Evolutionary conservation across 257 asterid genomes (phyloP), one percentile per base, ranked within the genome.

Genomic region (Scutellaria minor): DNA sequence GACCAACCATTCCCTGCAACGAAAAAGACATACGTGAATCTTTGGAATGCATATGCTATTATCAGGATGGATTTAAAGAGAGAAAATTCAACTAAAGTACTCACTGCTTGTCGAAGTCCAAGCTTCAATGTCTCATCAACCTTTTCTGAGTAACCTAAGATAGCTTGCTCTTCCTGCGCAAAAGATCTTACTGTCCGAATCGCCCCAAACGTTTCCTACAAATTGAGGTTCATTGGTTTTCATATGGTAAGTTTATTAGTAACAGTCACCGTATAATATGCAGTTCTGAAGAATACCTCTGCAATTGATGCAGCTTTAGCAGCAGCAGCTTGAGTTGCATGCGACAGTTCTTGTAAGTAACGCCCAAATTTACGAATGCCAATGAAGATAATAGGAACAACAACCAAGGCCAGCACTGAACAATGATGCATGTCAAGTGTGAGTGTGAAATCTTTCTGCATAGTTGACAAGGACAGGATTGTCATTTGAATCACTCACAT

Each of bases 281-380:
- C 37, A 31, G 37, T 4, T 31, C 37, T 31, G 75, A 77, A 89
- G 93, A 85, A 78, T 75, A 87, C 97, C 95, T 89, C 95, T 27
- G 97, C 97, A 82, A 91, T 86, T 64, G 97, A 89, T 52, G 95
- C 79, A 59, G 96, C 95, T 61, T 85, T 83, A 35, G 97, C 97
- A 68, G 97, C 97, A 75, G 97, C 96, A 73, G 95, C 93, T 77
- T 91, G 97, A 70, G 93, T 87, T 75, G 84, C 82, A 85, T 91
- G 93, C 76, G 97, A 87, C 73, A 91, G 91, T 70, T 91, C 97
- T 35, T 88, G 87, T 73, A 89, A 77, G 72, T 82, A 91, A 51
- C 91, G 93, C 56, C 96, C 96, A 60, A 87, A 89, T 73, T 79
- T 80, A 62, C 90, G 95, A 27, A 89, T 91, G 48, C 80, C 90